phyloP scores from a whole-genome alignment of 1,284 basidiomycete species.

The Boletus smithii region DNA sequence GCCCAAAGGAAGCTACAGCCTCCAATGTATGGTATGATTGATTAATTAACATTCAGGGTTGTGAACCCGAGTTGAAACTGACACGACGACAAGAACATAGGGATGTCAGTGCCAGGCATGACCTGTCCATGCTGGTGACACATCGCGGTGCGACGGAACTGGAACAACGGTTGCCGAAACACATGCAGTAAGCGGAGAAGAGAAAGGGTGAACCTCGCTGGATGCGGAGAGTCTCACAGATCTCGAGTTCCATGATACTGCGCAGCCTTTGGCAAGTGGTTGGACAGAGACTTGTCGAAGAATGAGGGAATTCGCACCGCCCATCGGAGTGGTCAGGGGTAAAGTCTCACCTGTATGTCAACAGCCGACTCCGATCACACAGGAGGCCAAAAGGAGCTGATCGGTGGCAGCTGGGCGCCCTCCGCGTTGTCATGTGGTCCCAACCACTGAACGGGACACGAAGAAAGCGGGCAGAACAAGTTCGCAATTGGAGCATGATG shows the following conservation, averaged over 20 bases:
- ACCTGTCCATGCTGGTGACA: slow-evolving; percentile 2
- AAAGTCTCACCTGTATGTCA: neutral
- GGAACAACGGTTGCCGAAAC: too few relatives aligned
- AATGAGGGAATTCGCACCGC: too few relatives aligned
- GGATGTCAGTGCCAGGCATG: slow-evolving; percentile 1
- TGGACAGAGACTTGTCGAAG: neutral
- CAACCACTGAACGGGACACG: slow-evolving; percentile 1
- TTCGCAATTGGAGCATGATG: neutral
- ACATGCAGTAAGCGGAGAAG: neutral
- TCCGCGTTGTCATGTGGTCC: slow-evolving; percentile 15
- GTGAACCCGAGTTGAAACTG: slow-evolving; percentile 12
- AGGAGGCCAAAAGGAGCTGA: slow-evolving; percentile 19
- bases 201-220: neutral
- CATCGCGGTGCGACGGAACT: neutral
- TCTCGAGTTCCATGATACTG: slow-evolving; percentile 4
- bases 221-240: too few relatives aligned
- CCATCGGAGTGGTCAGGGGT: slow-evolving; percentile 4
- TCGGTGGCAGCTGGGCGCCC: slow-evolving; percentile 30
- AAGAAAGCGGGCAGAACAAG: slow-evolving; percentile 2
- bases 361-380: slow-evolving; percentile 26
- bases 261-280: slow-evolving; percentile 3
- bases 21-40: slow-evolving; percentile 3
- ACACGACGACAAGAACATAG: slow-evolving; percentile 1
- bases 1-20: slow-evolving; percentile 20
- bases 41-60: slow-evolving; percentile 30